phyloP scores from a whole-genome alignment of 805 yeast genomes.

The Wickerhamomyces xylosicus region DNA sequence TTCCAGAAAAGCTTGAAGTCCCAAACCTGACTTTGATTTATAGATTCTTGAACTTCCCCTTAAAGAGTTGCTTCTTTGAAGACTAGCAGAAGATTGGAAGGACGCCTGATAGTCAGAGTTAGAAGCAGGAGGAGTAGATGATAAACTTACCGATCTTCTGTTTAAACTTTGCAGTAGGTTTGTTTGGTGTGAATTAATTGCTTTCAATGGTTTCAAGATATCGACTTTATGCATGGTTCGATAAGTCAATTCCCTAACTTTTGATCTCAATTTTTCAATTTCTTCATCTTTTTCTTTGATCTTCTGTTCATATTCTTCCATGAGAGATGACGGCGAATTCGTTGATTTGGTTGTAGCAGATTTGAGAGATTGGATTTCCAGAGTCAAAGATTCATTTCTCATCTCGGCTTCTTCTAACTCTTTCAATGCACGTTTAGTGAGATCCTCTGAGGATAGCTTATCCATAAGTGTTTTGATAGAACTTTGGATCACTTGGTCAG shows the following conservation, averaged over 20 bases:
- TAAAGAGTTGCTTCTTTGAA: no score
- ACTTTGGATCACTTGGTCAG: conserved; percentile 41
- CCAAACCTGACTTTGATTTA: no score
- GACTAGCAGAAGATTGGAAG: no score
- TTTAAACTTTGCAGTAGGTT: no score
- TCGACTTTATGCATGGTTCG: no score
- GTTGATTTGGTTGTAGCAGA: conserved; percentile 3
- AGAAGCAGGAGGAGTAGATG: no score
- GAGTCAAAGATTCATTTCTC: conserved; percentile 29
- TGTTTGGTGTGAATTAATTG: no score
- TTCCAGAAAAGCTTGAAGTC: no score
- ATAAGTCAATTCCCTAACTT: not conserved
- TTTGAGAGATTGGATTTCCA: conserved; percentile 10
- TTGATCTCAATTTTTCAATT: conserved; percentile 2
- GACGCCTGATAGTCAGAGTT: no score
- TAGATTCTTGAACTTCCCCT: no score
- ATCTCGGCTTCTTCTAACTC: conserved; percentile 36
- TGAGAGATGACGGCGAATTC: conserved; percentile 16
- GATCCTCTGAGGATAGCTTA: conserved; percentile 64
- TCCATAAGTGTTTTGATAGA: conserved; percentile 57
- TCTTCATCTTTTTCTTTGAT: conserved; percentile 42
- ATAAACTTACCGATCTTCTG: no score
- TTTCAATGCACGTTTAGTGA: conserved; percentile 51
- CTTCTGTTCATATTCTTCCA: conserved; percentile 40
- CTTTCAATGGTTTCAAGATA: no score